Conservation (phyloP, 768 basidiomycete genomes). For the Phlegmacium glaucopus region DNA sequence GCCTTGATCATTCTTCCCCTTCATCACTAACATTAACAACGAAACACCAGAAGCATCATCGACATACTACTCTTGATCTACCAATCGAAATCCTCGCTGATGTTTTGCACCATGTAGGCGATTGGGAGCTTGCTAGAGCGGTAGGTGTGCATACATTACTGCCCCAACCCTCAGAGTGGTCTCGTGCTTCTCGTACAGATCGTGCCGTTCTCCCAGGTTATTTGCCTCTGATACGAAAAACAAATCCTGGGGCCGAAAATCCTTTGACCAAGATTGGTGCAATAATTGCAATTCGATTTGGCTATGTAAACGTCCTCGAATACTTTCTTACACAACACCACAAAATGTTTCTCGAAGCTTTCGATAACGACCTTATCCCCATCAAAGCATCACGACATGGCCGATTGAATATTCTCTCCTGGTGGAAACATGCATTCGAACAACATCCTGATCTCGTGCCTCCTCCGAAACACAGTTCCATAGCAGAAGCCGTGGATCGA, state of each 20-base stretch:
- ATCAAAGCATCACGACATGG: conserved; percentile 77
- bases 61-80: conserved; percentile 51
- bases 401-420: conserved; percentile 65
- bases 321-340: conserved; percentile 67
- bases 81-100: conserved; percentile 75
- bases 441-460: conserved; percentile 59
- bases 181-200: conserved; percentile 64
- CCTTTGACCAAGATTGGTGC: conserved; percentile 73
- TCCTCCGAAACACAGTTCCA: conserved; percentile 48
- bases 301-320: conserved; percentile 72
- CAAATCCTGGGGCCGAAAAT: conserved; percentile 47
- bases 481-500: conserved; percentile 71
- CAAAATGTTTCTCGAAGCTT: conserved; percentile 59
- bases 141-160: conserved; percentile 73
- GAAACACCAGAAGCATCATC: conserved; percentile 21
- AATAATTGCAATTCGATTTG: conserved; percentile 64
- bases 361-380: conserved; percentile 67
- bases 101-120: conserved; percentile 74
- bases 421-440: conserved; percentile 73
- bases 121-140: conserved; percentile 82
- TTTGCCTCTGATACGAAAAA: conserved; percentile 56
- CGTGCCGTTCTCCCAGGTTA: conserved; percentile 67
- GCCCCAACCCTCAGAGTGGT: conserved; percentile 66
- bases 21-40: conserved; percentile 26
- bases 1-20: conserved; percentile 24